phyloP scores from a whole-genome alignment of 2,329 filamentous ascomycete species.

The Fusarium torulosum region DNA sequence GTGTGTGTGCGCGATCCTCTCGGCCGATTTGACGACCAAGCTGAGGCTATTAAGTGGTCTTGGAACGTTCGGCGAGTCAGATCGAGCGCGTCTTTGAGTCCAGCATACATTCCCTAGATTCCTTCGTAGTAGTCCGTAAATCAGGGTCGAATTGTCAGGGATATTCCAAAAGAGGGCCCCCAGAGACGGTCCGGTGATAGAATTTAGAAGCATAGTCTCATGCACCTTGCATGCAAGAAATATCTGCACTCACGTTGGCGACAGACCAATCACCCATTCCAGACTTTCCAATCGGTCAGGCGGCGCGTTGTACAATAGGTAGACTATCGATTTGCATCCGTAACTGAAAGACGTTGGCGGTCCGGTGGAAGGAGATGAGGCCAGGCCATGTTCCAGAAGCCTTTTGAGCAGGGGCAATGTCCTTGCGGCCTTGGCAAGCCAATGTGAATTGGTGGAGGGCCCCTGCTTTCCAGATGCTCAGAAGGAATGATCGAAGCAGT shows the following conservation, averaged over 20 bases:
- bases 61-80: slow-evolving; percentile 43
- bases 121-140: slow-evolving; percentile 2
- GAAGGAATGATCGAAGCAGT: not conserved
- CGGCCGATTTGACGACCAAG: slow-evolving; percentile 39
- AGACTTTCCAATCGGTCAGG: slow-evolving; percentile 13
- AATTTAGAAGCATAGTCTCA: slow-evolving; percentile 14
- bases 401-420: slow-evolving; percentile 30
- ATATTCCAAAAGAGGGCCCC: not conserved
- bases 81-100: slow-evolving; percentile 48
- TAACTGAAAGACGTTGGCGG: slow-evolving; percentile 11
- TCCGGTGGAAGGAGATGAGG: slow-evolving; percentile 41
- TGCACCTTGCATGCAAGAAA: slow-evolving; percentile 44
- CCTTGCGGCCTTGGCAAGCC: slow-evolving; percentile 9
- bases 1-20: slow-evolving; percentile 36
- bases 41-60: slow-evolving; percentile 30
- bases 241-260: slow-evolving; percentile 19
- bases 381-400: slow-evolving; percentile 46
- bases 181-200: not conserved
- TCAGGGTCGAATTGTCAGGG: slow-evolving; percentile 1
- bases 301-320: slow-evolving; percentile 16
- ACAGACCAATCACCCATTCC: slow-evolving; percentile 10
- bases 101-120: slow-evolving; percentile 11
- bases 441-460: slow-evolving; percentile 5
- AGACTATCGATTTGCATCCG: slow-evolving; percentile 7
- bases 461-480: slow-evolving; percentile 5